Conservation (phyloP, 805 yeast species). For the Yamadazyma paraphyllophila region DNA sequence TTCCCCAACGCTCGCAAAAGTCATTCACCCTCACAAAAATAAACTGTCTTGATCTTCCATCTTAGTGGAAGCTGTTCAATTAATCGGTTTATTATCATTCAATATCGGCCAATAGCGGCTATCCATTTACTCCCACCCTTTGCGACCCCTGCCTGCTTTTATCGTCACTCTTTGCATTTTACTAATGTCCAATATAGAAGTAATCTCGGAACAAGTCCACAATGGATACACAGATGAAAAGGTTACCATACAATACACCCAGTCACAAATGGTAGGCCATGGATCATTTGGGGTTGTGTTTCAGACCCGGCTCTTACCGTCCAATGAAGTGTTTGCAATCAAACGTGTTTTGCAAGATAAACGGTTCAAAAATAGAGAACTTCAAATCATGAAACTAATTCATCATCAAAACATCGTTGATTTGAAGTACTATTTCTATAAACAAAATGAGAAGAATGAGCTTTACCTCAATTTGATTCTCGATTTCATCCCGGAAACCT, state of each 20-base stretch:
- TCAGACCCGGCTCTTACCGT: slow-evolving; percentile 73
- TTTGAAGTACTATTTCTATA: slow-evolving; percentile 81
- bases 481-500: slow-evolving; percentile 94
- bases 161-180: background rate
- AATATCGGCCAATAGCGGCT: background rate
- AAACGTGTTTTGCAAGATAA: slow-evolving; percentile 96
- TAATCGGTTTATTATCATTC: background rate
- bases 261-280: slow-evolving; percentile 91
- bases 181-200: slow-evolving; percentile 28
- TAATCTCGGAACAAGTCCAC: slow-evolving; percentile 61
- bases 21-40: slow-evolving; percentile 1
- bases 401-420: slow-evolving; percentile 86
- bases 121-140: background rate
- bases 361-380: slow-evolving; percentile 89
- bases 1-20: background rate
- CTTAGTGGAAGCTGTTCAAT: background rate
- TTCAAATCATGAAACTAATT: slow-evolving; percentile 90
- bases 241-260: slow-evolving; percentile 68
- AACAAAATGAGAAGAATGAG: slow-evolving; percentile 68
- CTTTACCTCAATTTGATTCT: slow-evolving; percentile 84
- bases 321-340: slow-evolving; percentile 82
- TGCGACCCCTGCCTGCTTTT: background rate
- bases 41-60: background rate
- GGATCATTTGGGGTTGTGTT: slow-evolving; percentile 99
- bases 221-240: slow-evolving; percentile 69